Percentiles rank a stretch among this genome's conserved stretches.
Conservation (phyloP, 1,139 yeast genomes). For the Magnusiomyces starmeri region DNA sequence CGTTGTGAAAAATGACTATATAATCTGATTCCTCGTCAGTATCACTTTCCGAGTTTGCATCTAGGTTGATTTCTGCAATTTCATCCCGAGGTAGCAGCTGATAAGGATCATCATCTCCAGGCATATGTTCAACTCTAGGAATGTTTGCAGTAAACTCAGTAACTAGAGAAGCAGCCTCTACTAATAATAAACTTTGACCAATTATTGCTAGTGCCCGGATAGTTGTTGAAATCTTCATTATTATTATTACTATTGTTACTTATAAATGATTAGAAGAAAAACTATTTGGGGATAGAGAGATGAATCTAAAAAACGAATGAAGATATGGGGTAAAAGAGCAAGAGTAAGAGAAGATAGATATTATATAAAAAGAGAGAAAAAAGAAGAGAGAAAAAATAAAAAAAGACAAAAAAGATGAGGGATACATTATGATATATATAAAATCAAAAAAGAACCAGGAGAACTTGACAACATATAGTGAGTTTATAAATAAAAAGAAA, state of each 20-base stretch:
- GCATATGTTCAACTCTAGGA: not conserved
- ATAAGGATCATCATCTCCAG: not conserved
- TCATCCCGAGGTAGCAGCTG: not conserved
- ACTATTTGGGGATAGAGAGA: not conserved
- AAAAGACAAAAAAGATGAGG: not conserved
- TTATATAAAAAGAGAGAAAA: not conserved
- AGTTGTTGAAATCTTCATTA: slow-evolving; percentile 3
- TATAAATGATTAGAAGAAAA: not conserved
- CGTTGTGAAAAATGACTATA: slow-evolving; percentile 8
- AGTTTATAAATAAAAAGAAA: no score
- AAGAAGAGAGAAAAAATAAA: not conserved
- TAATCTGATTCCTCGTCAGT: slow-evolving; percentile 1
- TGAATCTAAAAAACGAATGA: not conserved
- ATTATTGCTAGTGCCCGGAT: not conserved
- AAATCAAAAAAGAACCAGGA: no score
- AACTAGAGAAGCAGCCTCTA: not conserved
- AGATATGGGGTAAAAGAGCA: not conserved
- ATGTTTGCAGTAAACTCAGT: not conserved
- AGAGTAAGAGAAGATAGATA: not conserved
- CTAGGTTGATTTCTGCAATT: not conserved
- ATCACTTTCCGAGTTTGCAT: not conserved
- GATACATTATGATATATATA: no score
- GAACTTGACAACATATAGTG: no score
- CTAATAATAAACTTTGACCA: not conserved
- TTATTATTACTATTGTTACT: not conserved